Evolutionary conservation across 768 basidiomycete genomes (phyloP).

Genomic region (Podaxis rugospora): DNA sequence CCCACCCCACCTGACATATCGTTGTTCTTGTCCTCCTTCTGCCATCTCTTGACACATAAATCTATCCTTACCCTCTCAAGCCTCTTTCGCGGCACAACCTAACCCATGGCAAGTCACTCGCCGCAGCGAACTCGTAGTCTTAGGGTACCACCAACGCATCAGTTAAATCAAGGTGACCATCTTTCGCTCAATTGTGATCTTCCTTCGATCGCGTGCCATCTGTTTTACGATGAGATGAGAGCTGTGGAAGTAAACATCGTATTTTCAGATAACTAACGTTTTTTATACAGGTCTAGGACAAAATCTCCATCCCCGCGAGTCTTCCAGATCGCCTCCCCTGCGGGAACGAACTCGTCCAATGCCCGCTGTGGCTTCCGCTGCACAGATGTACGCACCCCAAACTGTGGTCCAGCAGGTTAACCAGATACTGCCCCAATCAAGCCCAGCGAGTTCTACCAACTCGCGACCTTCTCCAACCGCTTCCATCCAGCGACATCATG

Average conservation of each 20-base stretch:
- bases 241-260: constrained; percentile 9
- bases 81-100: not conserved
- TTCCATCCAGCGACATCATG: constrained; percentile 43
- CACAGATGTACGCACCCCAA: constrained; percentile 42
- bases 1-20: not conserved
- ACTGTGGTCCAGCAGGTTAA: constrained; percentile 35
- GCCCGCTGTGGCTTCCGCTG: constrained; percentile 55
- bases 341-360: constrained; percentile 54
- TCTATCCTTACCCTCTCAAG: not conserved
- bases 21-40: not conserved
- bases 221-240: constrained; percentile 13
- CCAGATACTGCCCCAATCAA: constrained; percentile 37
- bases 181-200: constrained; percentile 14
- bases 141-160: constrained; percentile 32
- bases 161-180: constrained; percentile 44
- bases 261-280: constrained; percentile 22
- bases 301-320: constrained; percentile 37
- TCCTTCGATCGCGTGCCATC: constrained; percentile 15
- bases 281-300: constrained; percentile 33
- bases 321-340: constrained; percentile 45
- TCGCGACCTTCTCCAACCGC: constrained; percentile 32
- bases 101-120: constrained; percentile 53
- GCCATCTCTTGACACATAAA: not conserved
- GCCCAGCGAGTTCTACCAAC: constrained; percentile 39
- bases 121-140: constrained; percentile 55